These are phyloP conservation scores for Leccinum fibrillosum DNA, from an alignment of 768 basidiomycete genomes.

Conservation along the genomic window DNA sequence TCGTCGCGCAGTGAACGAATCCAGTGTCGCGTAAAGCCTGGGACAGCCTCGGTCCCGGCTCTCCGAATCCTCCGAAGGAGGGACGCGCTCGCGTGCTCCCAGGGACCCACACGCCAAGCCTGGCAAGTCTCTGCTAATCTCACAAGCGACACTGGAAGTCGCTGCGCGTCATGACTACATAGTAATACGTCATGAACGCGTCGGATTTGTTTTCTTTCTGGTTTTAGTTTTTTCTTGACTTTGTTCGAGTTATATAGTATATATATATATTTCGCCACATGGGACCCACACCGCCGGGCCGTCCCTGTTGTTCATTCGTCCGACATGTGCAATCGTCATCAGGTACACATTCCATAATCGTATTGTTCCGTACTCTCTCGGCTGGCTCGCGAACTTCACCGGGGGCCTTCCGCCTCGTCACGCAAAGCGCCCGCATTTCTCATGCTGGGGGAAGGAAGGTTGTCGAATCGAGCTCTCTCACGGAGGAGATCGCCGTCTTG, in stretches of 20 bases:
- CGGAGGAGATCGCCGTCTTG: not conserved
- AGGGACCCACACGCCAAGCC: not conserved
- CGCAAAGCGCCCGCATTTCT: not conserved
- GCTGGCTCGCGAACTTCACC: constrained; percentile 6
- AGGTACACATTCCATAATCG: not conserved
- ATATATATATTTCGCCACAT: not conserved
- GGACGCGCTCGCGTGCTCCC: not conserved
- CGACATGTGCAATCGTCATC: constrained; percentile 1
- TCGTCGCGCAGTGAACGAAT: not conserved
- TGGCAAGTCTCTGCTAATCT: not conserved
- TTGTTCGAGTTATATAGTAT: not conserved
- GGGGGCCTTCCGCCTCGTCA: not conserved
- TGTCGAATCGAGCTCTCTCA: not conserved
- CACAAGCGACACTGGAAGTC: not conserved
- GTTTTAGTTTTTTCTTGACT: not conserved
- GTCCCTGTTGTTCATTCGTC: not conserved
- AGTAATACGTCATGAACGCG: not conserved
- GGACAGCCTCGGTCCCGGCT: not conserved
- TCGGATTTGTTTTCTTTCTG: not conserved
- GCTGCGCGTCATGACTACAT: not conserved
- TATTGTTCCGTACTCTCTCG: constrained; percentile 10
- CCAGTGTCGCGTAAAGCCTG: not conserved
- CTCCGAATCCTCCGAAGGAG: not conserved
- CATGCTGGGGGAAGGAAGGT: not conserved
- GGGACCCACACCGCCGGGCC: not conserved